A percentile compares a stretch with the other conserved stretches of the same genome.
Evolutionary conservation across 2,329 filamentous ascomycete species (phyloP).

Genomic region (Aspergillus sp.): DNA sequence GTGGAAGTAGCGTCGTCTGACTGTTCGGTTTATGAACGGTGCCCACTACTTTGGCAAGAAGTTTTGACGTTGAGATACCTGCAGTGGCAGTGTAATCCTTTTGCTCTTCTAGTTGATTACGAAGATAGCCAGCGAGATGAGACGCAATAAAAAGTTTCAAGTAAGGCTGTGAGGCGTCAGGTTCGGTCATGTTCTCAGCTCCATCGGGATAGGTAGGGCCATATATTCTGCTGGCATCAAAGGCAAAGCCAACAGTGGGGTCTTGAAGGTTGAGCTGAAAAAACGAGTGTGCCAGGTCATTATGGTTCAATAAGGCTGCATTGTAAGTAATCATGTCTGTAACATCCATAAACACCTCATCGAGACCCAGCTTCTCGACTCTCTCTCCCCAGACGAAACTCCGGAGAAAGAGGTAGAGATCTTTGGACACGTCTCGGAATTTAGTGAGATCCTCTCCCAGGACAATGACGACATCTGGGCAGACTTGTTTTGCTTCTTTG

Average conservation of each 20-base stretch:
- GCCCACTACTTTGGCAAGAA: slow-evolving; percentile 81
- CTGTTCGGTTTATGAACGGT: slow-evolving; percentile 80
- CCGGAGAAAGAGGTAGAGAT: slow-evolving; percentile 70
- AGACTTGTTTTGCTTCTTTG: slow-evolving; percentile 73
- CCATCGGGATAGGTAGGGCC: slow-evolving; percentile 60
- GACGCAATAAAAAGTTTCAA: slow-evolving; percentile 73
- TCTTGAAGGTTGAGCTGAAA: slow-evolving; percentile 74
- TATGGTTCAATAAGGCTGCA: slow-evolving; percentile 64
- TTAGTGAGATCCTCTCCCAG: slow-evolving; percentile 82
- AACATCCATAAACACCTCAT: slow-evolving; percentile 82
- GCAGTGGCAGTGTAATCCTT: slow-evolving; percentile 85
- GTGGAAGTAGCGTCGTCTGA: slow-evolving; percentile 79
- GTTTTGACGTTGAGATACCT: slow-evolving; percentile 83
- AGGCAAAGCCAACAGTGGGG: slow-evolving; percentile 76
- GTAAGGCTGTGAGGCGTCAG: slow-evolving; percentile 35
- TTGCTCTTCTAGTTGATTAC: slow-evolving; percentile 69
- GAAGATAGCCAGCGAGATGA: slow-evolving; percentile 74
- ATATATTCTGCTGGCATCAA: slow-evolving; percentile 67
- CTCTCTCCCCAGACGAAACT: slow-evolving; percentile 74
- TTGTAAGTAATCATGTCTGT: slow-evolving; percentile 88
- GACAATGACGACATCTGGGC: slow-evolving; percentile 81
- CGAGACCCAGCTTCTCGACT: slow-evolving; percentile 82
- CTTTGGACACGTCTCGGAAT: slow-evolving; percentile 85
- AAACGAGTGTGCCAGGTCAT: slow-evolving; percentile 68
- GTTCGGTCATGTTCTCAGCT: slow-evolving; percentile 1